Evolutionary conservation across 169 alveolate genomes (phyloP).

Genomic region (Neospora caninum): DNA sequence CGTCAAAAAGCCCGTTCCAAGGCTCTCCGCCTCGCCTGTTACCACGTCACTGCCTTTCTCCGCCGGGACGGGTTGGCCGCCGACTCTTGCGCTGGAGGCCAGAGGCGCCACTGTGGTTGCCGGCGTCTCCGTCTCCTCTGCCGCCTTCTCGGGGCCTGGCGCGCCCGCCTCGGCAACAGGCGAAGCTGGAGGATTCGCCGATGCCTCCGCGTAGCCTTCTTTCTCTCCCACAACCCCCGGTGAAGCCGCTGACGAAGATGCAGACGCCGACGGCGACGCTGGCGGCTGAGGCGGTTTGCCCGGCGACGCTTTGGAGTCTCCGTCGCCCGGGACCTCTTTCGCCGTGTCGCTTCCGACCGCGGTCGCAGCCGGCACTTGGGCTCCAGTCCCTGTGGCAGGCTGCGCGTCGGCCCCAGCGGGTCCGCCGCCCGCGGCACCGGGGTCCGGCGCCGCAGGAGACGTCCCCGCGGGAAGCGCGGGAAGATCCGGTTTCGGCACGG

Average conservation of each 20-base stretch:
- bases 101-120: not conserved
- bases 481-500: constrained; percentile 17
- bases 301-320: too few relatives aligned
- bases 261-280: too few relatives aligned
- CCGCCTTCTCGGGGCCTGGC: too few relatives aligned
- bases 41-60: not conserved
- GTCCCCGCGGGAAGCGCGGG: constrained; percentile 34
- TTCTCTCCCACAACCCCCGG: too few relatives aligned
- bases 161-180: not conserved
- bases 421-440: too few relatives aligned
- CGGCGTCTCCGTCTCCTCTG: not conserved
- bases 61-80: not conserved
- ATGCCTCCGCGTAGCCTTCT: too few relatives aligned
- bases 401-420: constrained; percentile 11
- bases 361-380: not conserved
- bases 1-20: not conserved
- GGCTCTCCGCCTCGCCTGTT: not conserved
- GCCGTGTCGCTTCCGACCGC: not conserved
- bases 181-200: not conserved
- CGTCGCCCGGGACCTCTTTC: too few relatives aligned
- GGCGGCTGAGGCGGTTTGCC: too few relatives aligned
- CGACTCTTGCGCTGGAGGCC: not conserved
- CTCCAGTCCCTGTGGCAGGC: not conserved
- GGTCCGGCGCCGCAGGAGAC: constrained; percentile 30
- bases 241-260: too few relatives aligned